Evolutionary conservation across 2,329 filamentous ascomycete genomes (phyloP).

Genomic region (Aschersonia sp.): DNA sequence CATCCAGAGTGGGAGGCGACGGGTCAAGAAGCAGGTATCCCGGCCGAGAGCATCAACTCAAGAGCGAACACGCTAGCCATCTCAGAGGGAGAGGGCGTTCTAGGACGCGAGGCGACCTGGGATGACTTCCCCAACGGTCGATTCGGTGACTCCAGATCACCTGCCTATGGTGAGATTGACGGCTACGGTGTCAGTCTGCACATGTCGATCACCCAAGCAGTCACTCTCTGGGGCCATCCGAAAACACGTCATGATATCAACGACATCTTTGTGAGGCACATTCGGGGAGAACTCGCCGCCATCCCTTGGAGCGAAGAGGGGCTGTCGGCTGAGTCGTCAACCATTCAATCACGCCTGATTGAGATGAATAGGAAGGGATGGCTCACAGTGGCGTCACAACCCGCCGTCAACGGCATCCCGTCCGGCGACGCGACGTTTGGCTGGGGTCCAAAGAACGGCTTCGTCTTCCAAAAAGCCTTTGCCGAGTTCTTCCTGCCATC

Average conservation of each 20-base stretch:
- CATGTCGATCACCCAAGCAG: conserved; percentile 71
- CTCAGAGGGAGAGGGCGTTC: conserved; percentile 77
- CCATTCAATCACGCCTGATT: conserved; percentile 64
- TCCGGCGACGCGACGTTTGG: conserved; percentile 71
- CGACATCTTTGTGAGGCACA: conserved; percentile 64
- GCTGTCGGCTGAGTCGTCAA: conserved; percentile 66
- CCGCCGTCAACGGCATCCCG: conserved; percentile 73
- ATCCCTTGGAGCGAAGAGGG: conserved; percentile 93
- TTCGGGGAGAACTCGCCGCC: conserved; percentile 63
- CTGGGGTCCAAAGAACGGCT: conserved; percentile 85
- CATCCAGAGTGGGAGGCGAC: conserved; percentile 55
- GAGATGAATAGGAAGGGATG: conserved; percentile 68
- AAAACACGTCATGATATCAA: conserved; percentile 57
- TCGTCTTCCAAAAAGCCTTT: conserved; percentile 97
- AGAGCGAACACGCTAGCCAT: conserved; percentile 81
- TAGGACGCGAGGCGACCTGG: conserved; percentile 93
- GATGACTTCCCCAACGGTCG: conserved; percentile 95
- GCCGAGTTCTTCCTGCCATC: conserved; percentile 85
- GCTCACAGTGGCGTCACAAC: conserved; percentile 95
- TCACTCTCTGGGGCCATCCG: conserved; percentile 75
- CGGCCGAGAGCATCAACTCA: conserved; percentile 56
- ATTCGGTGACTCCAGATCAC: conserved; percentile 85
- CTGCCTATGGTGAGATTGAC: conserved; percentile 91
- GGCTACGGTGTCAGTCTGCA: conserved; percentile 96
- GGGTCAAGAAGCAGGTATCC: conserved; percentile 65